Evolutionary conservation across 176 grass and related monocot genomes (phyloP).

Genomic region (Echinochloa phyllopogon): DNA sequence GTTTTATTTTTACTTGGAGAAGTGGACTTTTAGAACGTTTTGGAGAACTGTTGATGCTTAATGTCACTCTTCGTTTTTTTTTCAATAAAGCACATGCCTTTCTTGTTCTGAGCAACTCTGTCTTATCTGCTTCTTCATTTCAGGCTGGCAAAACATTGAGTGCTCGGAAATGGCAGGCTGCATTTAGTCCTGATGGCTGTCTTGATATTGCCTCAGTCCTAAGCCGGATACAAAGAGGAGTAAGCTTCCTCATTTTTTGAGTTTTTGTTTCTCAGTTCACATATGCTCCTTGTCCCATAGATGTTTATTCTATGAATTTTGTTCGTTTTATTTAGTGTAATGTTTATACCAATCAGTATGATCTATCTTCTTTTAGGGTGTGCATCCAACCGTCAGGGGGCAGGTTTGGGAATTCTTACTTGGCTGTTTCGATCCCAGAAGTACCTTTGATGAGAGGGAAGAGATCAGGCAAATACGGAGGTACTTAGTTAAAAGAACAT

Average conservation of each 20-base stretch:
- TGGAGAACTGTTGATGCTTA: neutral
- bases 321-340: neutral
- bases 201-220: constrained; percentile 95
- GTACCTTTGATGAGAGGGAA: constrained; percentile 88
- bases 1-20: neutral
- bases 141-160: constrained; percentile 98
- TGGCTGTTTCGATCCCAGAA: constrained; percentile 96
- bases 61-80: constrained; percentile 11
- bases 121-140: constrained; percentile 32
- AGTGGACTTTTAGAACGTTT: neutral
- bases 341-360: constrained; percentile 20
- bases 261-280: constrained; percentile 13
- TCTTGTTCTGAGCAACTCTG: constrained; percentile 38
- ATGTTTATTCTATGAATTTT: constrained; percentile 27
- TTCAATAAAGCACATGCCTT: neutral
- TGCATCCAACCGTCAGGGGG: constrained; percentile 95
- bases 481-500: constrained; percentile 52
- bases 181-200: constrained; percentile 83
- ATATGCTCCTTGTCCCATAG: neutral
- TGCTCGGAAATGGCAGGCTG: constrained; percentile 88
- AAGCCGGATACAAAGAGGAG: constrained; percentile 91
- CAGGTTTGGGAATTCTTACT: constrained; percentile 98
- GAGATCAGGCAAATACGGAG: constrained; percentile 91
- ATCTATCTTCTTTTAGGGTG: constrained; percentile 68
- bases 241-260: constrained; percentile 42